Evolutionary conservation across 208 protist species (phyloP), one percentile per base, ranked within the genome.

Genomic region (Acanthamoeba lenticulata): DNA sequence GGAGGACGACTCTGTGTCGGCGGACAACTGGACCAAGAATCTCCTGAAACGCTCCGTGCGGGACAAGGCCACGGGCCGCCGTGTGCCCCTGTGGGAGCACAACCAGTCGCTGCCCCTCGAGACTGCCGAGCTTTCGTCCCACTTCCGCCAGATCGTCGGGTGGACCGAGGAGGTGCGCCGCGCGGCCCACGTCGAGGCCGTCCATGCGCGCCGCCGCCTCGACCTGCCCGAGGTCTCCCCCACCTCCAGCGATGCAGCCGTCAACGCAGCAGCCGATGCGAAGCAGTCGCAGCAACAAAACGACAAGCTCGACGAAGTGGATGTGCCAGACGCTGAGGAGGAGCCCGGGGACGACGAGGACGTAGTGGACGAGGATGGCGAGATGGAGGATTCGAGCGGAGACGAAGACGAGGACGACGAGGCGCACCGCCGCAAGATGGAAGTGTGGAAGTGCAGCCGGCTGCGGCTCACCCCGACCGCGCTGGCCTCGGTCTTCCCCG

Each of bases 121-220:
- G 47, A 65, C 52, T 1, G 81, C 81, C 2, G 52, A 90, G 81
- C 81, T 90, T 19, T 67, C 44, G 32, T 27, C 81, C 52, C 81
- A 90, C 49, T 90, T 90, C n/a, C 81, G 81, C 9, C 81, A 90
- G 52, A 90, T 90, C n/a, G 47, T 90, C 36, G 81, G 81, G 1
- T 90, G 81, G 81, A 90, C 21, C 32, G 81, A 90, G 24, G 49
- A 65, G 52, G 49, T 67, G 34, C 81, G 44, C 11, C 52, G 57
- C 85, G 17, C n/a, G 17, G 85, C 32, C 24, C 85, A 72, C 36
- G 27, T 91, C 34, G 55, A 91, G 55, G 52, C 47, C 47, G 3
- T 49, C 49, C 47, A 62, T 15, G 38, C 38, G 3, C 57, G 34
- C 15, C 55, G 57, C 36, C 15, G n/a, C 11, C 57, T 62, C 34